phyloP scores from a whole-genome alignment of 1,139 yeast genomes.

The Geotrichum bryndzae region DNA sequence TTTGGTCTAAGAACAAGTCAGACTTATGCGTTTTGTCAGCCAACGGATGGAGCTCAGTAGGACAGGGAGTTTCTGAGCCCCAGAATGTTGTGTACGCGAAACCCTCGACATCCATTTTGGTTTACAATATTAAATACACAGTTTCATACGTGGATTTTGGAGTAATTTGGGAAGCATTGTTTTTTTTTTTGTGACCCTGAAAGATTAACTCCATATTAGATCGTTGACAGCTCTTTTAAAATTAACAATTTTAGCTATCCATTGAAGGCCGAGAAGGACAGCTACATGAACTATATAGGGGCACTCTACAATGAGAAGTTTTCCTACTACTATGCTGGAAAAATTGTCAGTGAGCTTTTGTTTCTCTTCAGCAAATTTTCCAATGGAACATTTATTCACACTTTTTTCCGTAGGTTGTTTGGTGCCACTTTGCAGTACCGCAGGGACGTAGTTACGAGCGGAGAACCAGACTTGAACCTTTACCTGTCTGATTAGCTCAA shows the following conservation, averaged over 20 bases:
- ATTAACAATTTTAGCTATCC: constrained; percentile 7
- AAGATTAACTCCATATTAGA: neutral
- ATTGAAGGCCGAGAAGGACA: constrained; percentile 7
- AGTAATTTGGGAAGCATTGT: neutral
- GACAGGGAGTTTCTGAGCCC: neutral
- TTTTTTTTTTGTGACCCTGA: neutral
- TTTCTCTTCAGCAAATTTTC: constrained; percentile 10
- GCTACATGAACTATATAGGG: constrained; percentile 14
- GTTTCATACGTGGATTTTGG: constrained; percentile 12
- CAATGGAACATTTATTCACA: constrained; percentile 10
- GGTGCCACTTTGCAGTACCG: constrained; percentile 12
- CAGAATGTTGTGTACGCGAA: constrained; percentile 3
- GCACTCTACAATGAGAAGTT: constrained; percentile 4
- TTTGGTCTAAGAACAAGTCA: constrained; percentile 5
- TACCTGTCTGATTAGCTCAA: constrained; percentile 4
- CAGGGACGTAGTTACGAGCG: constrained; percentile 10
- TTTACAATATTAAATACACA: constrained; percentile 5
- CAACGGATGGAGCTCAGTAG: constrained; percentile 7
- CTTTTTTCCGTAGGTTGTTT: constrained; percentile 9
- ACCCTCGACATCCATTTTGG: neutral
- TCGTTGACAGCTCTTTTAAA: constrained; percentile 10
- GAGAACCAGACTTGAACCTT: constrained; percentile 1
- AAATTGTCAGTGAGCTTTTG: neutral
- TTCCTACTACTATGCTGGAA: constrained; percentile 8
- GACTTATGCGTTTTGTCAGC: constrained; percentile 4